These are phyloP conservation scores for Austropuccinia psidii DNA, from an alignment of 1,284 basidiomycete genomes.

Conservation along the genomic window DNA sequence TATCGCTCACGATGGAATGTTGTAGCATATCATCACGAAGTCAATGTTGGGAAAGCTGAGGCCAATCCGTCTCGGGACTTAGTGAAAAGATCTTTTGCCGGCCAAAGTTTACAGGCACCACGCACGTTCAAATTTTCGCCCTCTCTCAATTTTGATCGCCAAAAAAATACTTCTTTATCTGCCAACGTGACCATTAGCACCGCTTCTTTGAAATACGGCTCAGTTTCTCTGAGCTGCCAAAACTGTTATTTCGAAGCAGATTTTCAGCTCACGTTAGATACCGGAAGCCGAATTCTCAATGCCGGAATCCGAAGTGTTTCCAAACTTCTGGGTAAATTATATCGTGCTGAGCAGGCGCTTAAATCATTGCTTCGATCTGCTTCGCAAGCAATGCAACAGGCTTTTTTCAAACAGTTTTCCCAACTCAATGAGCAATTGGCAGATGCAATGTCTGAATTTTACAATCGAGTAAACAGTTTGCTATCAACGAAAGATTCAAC, in stretches of 20 bases:
- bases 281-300: slow-evolving; percentile 29
- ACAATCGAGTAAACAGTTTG: slow-evolving; percentile 3
- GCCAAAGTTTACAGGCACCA: not conserved
- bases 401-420: not conserved
- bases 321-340: not conserved
- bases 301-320: slow-evolving; percentile 7
- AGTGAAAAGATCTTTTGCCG: not conserved
- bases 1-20: slow-evolving; percentile 36
- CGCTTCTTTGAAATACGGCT: not conserved
- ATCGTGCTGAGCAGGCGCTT: slow-evolving; percentile 13
- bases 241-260: slow-evolving; percentile 20
- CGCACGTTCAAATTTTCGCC: not conserved
- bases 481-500: not conserved
- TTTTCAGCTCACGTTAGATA: slow-evolving; percentile 19
- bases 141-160: slow-evolving; percentile 29
- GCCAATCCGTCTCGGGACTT: not conserved
- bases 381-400: no score
- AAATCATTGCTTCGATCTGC: not conserved
- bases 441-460: slow-evolving; percentile 13
- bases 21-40: slow-evolving; percentile 15
- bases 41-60: not conserved
- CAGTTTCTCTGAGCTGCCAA: slow-evolving; percentile 17
- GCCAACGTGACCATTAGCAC: not conserved
- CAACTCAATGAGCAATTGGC: not conserved
- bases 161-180: not conserved